Evolutionary conservation across 148 eudicot species (phyloP), one percentile per base, ranked within the genome.

Genomic region (Nepenthes mirabilis): DNA sequence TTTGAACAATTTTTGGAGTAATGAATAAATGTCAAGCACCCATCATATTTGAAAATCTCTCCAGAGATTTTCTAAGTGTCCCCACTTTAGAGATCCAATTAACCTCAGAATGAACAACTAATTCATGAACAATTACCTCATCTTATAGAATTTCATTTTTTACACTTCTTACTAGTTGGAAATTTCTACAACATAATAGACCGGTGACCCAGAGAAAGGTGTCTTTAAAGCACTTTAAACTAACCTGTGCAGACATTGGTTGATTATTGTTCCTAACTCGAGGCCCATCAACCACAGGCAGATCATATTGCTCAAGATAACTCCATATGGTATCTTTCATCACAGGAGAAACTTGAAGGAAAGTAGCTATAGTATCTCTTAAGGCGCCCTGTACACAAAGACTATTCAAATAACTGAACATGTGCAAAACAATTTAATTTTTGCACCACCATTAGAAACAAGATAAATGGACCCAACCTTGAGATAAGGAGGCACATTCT

Each of bases 401-500:
- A 37, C 61, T 62, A 60, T 53, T 54, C 52, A 74, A 48, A 59
- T 2, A 33, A 55, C 69, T 13, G 11, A 49, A 40, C 45, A 40
- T 40, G 45, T 8, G 8, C 23, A 40, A 5, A 2, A 49, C 52
- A 49, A 49, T 49, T 49, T 11, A 49, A 2, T 5, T 11, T 11
- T 49, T 11, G 10, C 43, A 33, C 52, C 40, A 45, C 33, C 35
- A 11, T 43, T 43, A 43, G 60, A 5, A 56, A 36, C 59, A 50
- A 53, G 54, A 51, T 14, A 13, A 32, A 36, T 54, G 47, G 6
- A 32, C 59, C 55, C 47, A 55, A 93, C 99, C 97, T 93, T 93
- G 61, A 93, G 81, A 81, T 84, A 82, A 60, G 96, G 91, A 66
- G 96, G 96, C 74, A 93, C 99, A 67, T 93, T 93, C 70, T 93